phyloP scores from a whole-genome alignment of 1,139 yeast species.

The Lodderomyces pseudojiufengensis region DNA sequence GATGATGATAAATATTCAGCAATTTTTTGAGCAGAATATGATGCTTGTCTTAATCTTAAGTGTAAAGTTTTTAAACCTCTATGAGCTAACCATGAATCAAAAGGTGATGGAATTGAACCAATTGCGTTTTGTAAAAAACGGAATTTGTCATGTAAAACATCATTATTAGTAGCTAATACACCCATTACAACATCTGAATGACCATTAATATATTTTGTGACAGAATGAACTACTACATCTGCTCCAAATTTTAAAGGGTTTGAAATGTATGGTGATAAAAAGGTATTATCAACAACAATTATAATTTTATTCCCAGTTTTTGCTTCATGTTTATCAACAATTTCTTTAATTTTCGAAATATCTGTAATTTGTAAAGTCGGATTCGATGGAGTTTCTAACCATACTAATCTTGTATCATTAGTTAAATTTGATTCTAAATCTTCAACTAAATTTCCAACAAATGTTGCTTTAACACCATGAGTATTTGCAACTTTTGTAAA shows the following conservation, averaged over 20 bases:
- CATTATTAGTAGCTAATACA: conserved; percentile 67
- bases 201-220: conserved; percentile 88
- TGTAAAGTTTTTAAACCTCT: conserved; percentile 88
- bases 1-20: conserved; percentile 57
- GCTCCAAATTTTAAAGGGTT: conserved; percentile 84
- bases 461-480: conserved; percentile 70
- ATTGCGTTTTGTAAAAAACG: conserved; percentile 83
- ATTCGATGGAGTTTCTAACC: conserved; percentile 90
- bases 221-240: conserved; percentile 83
- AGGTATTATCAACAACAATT: conserved; percentile 88
- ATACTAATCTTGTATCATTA: conserved; percentile 68
- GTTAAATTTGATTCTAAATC: conserved; percentile 57
- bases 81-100: conserved; percentile 91
- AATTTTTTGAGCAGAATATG: conserved; percentile 62
- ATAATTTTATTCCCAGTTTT: conserved; percentile 47
- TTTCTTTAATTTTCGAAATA: conserved; percentile 54
- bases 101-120: conserved; percentile 87
- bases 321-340: conserved; percentile 46
- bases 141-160: conserved; percentile 57
- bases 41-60: conserved; percentile 70
- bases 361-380: conserved; percentile 80
- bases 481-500: conserved; percentile 82
- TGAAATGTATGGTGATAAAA: conserved; percentile 87
- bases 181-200: conserved; percentile 93
- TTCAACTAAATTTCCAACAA: conserved; percentile 59